Evolutionary conservation across 2,329 filamentous ascomycete species (phyloP).

Genomic region (Aspergillus puulaauensis): DNA sequence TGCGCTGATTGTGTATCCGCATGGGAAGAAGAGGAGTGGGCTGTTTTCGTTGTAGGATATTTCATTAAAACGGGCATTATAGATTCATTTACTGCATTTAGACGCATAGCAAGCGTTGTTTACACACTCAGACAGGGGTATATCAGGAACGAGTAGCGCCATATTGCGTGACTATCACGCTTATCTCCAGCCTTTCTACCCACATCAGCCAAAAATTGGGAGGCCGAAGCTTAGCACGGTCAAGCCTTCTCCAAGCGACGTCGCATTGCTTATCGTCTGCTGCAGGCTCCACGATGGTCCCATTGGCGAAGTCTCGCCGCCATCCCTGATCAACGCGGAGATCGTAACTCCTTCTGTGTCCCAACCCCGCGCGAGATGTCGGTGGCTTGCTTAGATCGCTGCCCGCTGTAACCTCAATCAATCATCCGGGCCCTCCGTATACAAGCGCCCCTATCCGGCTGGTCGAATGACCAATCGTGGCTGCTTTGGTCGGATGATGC

Average conservation of each 20-base stretch:
- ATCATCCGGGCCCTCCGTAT: not conserved
- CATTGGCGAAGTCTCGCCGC: not conserved
- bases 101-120: too few relatives aligned
- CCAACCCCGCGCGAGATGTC: not conserved
- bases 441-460: not conserved
- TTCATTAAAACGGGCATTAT: too few relatives aligned
- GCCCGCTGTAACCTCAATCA: constrained; percentile 5
- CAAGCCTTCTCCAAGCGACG: constrained; percentile 4
- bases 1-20: constrained; percentile 49
- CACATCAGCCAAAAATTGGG: too few relatives aligned
- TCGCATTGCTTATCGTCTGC: constrained; percentile 10
- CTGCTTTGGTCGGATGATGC: not conserved
- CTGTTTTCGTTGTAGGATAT: too few relatives aligned
- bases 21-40: constrained; percentile 50
- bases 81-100: too few relatives aligned
- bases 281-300: not conserved
- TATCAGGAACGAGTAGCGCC: too few relatives aligned
- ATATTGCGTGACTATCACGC: too few relatives aligned
- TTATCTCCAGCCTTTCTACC: too few relatives aligned
- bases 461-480: not conserved
- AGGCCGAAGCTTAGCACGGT: not conserved
- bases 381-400: not conserved
- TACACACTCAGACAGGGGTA: too few relatives aligned
- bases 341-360: not conserved
- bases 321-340: not conserved